Evolutionary conservation across 73 alveolate genomes (phyloP), one percentile per base, ranked within the genome.

Genomic region (Tetrahymena malaccensis): DNA sequence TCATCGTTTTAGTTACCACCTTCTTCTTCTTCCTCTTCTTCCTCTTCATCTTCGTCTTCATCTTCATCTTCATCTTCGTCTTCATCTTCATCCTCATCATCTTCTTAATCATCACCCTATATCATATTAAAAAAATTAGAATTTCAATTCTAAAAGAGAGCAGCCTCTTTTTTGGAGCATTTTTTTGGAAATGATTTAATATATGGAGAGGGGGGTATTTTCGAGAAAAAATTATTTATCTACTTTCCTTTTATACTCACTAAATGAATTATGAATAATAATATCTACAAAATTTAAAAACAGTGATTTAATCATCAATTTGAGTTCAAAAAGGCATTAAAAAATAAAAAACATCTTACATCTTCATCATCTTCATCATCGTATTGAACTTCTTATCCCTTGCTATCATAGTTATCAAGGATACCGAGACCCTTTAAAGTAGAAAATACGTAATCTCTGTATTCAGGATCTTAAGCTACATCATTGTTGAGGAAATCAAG

Each of bases 311-410:
- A 40, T 40, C 9, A 8, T 2, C 15, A 10, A 40, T 40, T 6
- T 0, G 44, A 40, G 11, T 15, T 40, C 13, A 50, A 21, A 50
- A 13, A 10, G 1, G 31, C 4, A 1, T 19, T 1, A 5, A 19
- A 19, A 50, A 50, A 21, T 19, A 11, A 50, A 50, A 19, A 70
- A 70, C 21, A 10, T 11, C 34, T 70, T 70, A 70, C 89, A 19
- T 70, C 89, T 70, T 70, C 89, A n/a, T 94, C 96, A 10, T 95
- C 96, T 17, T 94, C 97, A 34, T 95, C 97, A 25, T 58, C 94
- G 25, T 55, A 55, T 38, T 37, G 44, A n/a, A 94, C 97, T 94
- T 95, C 97, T 22, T 94, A 27, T n/a, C 96, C 97, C 38, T 95
- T 93, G 83, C 85, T 34, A 84, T 95, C 96, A 33, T 31, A 34